Evolutionary conservation across 2,329 filamentous ascomycete species (phyloP).

Genomic region (Colletotrichum costaricense): DNA sequence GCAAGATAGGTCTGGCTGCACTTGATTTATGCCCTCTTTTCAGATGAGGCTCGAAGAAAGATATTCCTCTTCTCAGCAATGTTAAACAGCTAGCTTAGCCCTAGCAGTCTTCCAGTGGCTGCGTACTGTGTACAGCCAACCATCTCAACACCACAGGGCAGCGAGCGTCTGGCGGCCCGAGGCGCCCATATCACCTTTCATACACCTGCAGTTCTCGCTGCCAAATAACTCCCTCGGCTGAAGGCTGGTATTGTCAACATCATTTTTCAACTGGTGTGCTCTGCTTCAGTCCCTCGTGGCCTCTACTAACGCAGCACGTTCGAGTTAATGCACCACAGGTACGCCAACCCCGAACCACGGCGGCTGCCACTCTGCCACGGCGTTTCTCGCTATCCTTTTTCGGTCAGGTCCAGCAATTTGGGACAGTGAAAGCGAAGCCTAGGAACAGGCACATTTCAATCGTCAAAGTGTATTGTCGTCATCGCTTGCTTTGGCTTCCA

Average conservation of each 20-base stretch:
- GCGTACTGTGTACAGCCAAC: background rate
- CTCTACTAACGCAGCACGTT: background rate
- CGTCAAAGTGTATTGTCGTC: constrained; percentile 7
- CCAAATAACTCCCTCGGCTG: background rate
- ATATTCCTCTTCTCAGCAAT: background rate
- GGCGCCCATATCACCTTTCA: background rate
- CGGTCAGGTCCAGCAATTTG: background rate
- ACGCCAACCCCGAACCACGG: constrained; percentile 3
- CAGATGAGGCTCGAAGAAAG: background rate
- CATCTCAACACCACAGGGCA: background rate
- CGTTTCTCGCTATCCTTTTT: background rate
- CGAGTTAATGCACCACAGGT: background rate
- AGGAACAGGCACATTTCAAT: background rate
- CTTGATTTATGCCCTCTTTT: background rate
- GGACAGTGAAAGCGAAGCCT: background rate
- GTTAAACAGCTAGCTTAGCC: background rate
- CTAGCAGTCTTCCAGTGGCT: background rate
- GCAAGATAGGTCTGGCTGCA: background rate
- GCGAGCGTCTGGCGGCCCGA: too few species aligned
- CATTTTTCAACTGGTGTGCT: background rate
- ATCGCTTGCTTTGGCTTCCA: background rate
- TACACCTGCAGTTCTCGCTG: too few species aligned
- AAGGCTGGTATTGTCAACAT: background rate
- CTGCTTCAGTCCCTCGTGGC: background rate
- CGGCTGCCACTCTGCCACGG: background rate